Evolutionary conservation across 2,329 filamentous ascomycete genomes (phyloP).

Genomic region (Penicillium griseofulvum): DNA sequence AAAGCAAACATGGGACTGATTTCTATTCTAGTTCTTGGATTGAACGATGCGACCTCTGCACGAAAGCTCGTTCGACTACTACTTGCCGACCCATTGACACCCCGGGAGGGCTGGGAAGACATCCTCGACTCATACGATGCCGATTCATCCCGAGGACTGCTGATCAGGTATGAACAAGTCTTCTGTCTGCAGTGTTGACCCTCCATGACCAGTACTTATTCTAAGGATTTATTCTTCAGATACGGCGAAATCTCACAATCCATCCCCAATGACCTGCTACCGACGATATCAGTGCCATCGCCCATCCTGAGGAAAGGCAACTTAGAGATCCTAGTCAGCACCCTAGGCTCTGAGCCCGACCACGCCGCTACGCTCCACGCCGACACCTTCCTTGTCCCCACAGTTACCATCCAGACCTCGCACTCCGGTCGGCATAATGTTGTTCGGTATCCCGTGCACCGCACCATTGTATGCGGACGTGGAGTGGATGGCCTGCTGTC

Average conservation of each 20-base stretch:
- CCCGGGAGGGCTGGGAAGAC: slow-evolving; percentile 65
- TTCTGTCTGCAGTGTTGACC: not conserved
- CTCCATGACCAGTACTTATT: not conserved
- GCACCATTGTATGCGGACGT: slow-evolving; percentile 69
- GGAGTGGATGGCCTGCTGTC: slow-evolving; percentile 64
- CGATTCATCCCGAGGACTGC: slow-evolving; percentile 54
- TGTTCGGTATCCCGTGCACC: slow-evolving; percentile 80
- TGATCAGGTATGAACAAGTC: slow-evolving; percentile 55
- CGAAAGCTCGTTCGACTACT: slow-evolving; percentile 65
- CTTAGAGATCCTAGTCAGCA: slow-evolving; percentile 60
- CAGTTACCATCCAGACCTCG: slow-evolving; percentile 66
- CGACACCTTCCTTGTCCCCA: slow-evolving; percentile 72
- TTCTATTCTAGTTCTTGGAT: slow-evolving; percentile 45
- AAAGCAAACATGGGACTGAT: not conserved
- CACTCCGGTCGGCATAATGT: slow-evolving; percentile 63
- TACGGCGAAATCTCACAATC: slow-evolving; percentile 54
- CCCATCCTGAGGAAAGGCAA: slow-evolving; percentile 54
- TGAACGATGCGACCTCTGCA: slow-evolving; percentile 51
- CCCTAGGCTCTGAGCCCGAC: slow-evolving; percentile 49
- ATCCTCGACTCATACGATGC: slow-evolving; percentile 54
- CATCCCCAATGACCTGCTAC: slow-evolving; percentile 51
- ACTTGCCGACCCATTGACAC: slow-evolving; percentile 66
- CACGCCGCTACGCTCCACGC: slow-evolving; percentile 51
- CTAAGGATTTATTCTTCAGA: slow-evolving; percentile 34
- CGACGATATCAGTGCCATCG: slow-evolving; percentile 57